Percentiles rank a stretch among this genome's conserved stretches.
Evolutionary conservation across 345 rosid species (phyloP).

Genomic region (Heritiera fomes): DNA sequence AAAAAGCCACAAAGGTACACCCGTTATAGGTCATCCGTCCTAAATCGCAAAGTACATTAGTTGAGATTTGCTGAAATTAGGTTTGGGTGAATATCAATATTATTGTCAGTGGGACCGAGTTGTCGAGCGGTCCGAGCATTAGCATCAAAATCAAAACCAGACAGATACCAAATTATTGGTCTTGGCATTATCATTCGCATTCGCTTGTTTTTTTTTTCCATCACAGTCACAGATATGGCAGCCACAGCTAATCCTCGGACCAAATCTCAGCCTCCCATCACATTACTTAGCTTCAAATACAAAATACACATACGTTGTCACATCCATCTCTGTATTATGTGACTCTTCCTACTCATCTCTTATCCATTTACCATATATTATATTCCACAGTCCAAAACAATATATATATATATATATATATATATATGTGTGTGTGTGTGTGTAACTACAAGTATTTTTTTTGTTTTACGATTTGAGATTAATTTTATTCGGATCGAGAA

Average conservation of each 20-base stretch:
- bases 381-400: too few relatives aligned
- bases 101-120: neutral
- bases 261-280: neutral
- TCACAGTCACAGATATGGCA: neutral
- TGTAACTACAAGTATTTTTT: too few relatives aligned
- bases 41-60: neutral
- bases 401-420: too few relatives aligned
- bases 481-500: too few relatives aligned
- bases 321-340: too few relatives aligned
- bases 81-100: neutral
- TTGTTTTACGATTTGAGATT: too few relatives aligned
- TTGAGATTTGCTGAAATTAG: neutral
- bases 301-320: slow-evolving; percentile 7
- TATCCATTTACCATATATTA: neutral
- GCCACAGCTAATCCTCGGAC: neutral
- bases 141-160: neutral
- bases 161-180: neutral
- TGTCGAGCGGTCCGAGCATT: slow-evolving; percentile 14
- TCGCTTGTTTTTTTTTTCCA: neutral
- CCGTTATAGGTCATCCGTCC: neutral
- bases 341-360: neutral
- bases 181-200: too few relatives aligned
- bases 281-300: slow-evolving; percentile 18
- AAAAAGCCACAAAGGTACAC: neutral
- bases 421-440: too few relatives aligned